phyloP scores from a whole-genome alignment of 2,329 filamentous ascomycete genomes.

The Colletotrichum lini region DNA sequence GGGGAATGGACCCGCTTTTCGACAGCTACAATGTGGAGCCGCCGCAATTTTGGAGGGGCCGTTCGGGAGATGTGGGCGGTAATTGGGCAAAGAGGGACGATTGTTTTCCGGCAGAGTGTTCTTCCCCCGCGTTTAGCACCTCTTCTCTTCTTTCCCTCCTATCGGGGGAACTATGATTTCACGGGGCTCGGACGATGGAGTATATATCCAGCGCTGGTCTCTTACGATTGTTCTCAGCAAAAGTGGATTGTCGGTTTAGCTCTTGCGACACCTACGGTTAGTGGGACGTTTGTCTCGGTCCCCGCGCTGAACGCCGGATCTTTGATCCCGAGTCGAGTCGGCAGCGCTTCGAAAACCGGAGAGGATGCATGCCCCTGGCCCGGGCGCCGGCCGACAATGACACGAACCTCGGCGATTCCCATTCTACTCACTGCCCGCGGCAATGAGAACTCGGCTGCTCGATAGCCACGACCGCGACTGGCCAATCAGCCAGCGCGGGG shows the following conservation, averaged over 20 bases:
- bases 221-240: background rate
- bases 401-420: background rate
- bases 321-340: background rate
- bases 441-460: background rate
- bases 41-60: constrained; percentile 25
- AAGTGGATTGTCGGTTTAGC: background rate
- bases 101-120: constrained; percentile 38
- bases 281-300: background rate
- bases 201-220: background rate
- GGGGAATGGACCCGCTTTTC: background rate
- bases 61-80: constrained; percentile 39
- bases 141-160: background rate
- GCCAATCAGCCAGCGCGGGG: background rate
- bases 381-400: background rate
- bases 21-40: constrained; percentile 25
- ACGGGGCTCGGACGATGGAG: constrained; percentile 11
- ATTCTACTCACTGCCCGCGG: background rate
- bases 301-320: background rate
- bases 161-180: constrained; percentile 29
- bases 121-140: constrained; percentile 20
- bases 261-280: background rate
- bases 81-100: constrained; percentile 28
- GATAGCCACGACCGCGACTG: background rate
- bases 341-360: background rate
- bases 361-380: background rate